Base-by-base conservation (phyloP, 768 basidiomycete genomes). In the Chalciporus piperatus region DNA sequence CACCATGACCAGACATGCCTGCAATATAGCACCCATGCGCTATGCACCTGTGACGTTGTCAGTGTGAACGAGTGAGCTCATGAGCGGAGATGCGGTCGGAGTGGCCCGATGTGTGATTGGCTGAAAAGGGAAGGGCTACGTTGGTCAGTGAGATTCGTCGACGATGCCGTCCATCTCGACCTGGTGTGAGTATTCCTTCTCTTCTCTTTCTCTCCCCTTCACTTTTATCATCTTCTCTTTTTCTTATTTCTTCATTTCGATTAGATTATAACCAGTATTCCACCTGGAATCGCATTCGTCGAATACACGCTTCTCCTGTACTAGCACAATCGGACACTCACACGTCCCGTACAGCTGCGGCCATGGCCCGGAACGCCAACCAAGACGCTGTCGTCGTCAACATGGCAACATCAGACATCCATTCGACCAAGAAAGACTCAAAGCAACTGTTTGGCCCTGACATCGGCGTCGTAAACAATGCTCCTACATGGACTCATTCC, bases 391-490 rank as follows among this genome's bases (percentile, higher is more conserved):
- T 64, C 52, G 58, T 60, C 43, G 52, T 68, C 51, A 63, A 63
- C 57, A 42, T 69, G 57, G 30, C 35, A 16, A 16, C 51, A 33
- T 19, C 43, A 9, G 56, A 48, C 4, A 61, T 59, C 0, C 48
- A 39, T 7, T 0, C 62, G 1, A 60, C 58, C 47, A 78, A 77
- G 60, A 77, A 83, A 41, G 80, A 80, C 58, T 85, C 82, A 65
- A 81, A 82, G 39, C 81, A 82, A 12, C 80, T 97, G 41, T 97
- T 96, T 69, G 94, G 94, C 0, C 94, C 94, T 9, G 89, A 87
- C 66, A 89, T 97, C 50, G 94, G 94, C 10, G 77, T 86, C 45
- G 80, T 87, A 41, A 79, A 72, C 63, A 77, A 74, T 48, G 82
- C 82, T 1, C 89, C 90, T 9, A 70, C 80, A 0, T 92, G 90